Conservation (phyloP, 148 eudicot species). For the Nepenthes mirabilis region DNA sequence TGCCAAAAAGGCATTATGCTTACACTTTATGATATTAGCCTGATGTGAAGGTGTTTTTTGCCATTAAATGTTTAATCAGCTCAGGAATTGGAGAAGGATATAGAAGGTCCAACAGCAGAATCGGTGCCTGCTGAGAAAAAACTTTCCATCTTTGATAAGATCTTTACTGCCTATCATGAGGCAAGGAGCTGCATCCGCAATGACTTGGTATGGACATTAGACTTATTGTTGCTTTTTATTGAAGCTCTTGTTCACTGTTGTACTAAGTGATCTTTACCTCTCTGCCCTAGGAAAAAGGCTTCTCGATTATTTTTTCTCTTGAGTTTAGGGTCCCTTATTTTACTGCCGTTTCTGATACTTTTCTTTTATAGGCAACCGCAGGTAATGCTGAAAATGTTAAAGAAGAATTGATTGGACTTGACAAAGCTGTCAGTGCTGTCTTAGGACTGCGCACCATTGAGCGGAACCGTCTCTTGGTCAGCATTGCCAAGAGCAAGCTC, state of each 20-base stretch:
- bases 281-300: background rate
- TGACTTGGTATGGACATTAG: conserved; percentile 54
- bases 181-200: conserved; percentile 79
- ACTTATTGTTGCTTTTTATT: background rate
- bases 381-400: conserved; percentile 78
- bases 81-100: conserved; percentile 91
- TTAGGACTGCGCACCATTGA: conserved; percentile 83
- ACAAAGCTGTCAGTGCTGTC: conserved; percentile 86
- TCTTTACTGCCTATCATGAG: conserved; percentile 72
- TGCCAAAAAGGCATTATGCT: too few species aligned
- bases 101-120: conserved; percentile 53
- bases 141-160: conserved; percentile 68
- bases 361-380: conserved; percentile 48
- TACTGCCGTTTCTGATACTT: conserved; percentile 5
- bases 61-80: conserved; percentile 38
- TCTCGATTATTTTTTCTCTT: background rate
- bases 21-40: background rate
- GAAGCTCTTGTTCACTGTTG: background rate
- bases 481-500: conserved; percentile 76
- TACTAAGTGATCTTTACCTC: background rate
- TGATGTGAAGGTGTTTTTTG: conserved; percentile 1
- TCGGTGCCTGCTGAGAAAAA: conserved; percentile 70
- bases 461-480: conserved; percentile 75
- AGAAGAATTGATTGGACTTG: conserved; percentile 91
- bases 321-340: background rate